Base-by-base conservation (phyloP, 2,329 filamentous ascomycete genomes). In the Ophiostoma fasciatum region DNA sequence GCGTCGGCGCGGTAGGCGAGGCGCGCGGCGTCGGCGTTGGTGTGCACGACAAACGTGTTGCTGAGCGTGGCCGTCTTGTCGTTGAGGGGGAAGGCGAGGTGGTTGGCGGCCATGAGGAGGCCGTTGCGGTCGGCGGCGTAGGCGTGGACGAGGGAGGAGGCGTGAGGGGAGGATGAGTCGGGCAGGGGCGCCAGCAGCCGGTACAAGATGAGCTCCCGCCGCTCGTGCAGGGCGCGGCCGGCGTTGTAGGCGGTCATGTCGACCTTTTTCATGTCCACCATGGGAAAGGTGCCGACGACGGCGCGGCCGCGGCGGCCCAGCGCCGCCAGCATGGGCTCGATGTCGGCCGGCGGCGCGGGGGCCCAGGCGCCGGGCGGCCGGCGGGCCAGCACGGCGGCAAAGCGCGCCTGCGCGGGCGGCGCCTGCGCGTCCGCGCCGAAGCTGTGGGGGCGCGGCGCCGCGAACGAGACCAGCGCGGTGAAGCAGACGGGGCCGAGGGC, bases 51-150 rank as follows among this genome's bases (percentile, higher is more conserved):
- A 39, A 71, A 66, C 1, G 60, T 61, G 41, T 67, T 69, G 44
- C 59, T 66, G 36, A 72, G 44, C 25, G 56, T 67, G 3, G 62
- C 64, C 1, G 58, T 61, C 12, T 55, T 49, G 3, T 54, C 60
- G 43, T 49, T 36, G 21, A 31, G 52, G 0, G 64, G 65, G 21
- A 65, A 62, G 4, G 61, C 65, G 3, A 66, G 45, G 23, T 69
- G 58, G 42, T 69, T 65, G 4, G 53, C 60, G 6, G 61, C 47
- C 64, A 69, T 68, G 25, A 70, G 52, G 20, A 71, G 48, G 1
- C 66, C 63, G 38, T 71, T 72, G n/a, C 66, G 55, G 41, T 72
- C 68, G 0, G 63, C 61, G 32, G 61, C 63, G 42, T 58, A 71
- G 0, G 66, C 64, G 43, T 71, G 68, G 15, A 57, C 58, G 1